Conservation (phyloP, 345 rosid genomes). For the Salix caprea region DNA sequence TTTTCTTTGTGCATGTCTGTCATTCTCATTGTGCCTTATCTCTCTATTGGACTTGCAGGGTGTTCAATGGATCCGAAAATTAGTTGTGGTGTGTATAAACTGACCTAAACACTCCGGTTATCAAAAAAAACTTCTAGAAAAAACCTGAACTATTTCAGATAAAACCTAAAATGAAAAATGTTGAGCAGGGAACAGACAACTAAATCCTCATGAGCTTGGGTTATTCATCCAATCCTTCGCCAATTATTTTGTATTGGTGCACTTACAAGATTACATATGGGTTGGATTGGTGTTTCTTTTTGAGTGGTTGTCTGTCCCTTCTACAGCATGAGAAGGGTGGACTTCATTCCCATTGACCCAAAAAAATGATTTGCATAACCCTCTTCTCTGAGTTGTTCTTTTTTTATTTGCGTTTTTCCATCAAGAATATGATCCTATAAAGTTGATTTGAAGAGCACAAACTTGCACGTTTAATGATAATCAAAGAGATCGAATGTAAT, state of each 20-base stretch:
- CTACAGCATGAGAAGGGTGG: conserved; percentile 17
- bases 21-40: too few species aligned
- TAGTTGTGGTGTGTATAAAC: too few species aligned
- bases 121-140: neutral
- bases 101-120: too few species aligned
- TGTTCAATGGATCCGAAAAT: too few species aligned
- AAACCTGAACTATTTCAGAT: neutral
- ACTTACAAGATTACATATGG: neutral
- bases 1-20: too few species aligned
- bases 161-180: neutral
- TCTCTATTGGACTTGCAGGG: too few species aligned
- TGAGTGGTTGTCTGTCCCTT: conserved; percentile 8
- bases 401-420: neutral
- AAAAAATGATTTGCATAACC: conserved; percentile 17
- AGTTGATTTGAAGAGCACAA: conserved; percentile 15
- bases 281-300: neutral
- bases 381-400: neutral
- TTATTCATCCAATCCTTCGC: neutral
- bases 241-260: neutral
- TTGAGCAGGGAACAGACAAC: neutral
- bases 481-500: neutral
- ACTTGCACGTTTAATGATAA: conserved; percentile 1
- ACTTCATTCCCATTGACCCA: conserved; percentile 4
- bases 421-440: neutral
- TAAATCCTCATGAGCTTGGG: neutral